Base-by-base conservation (phyloP, 2,329 filamentous ascomycete genomes). In the Geosmithia flava region DNA sequence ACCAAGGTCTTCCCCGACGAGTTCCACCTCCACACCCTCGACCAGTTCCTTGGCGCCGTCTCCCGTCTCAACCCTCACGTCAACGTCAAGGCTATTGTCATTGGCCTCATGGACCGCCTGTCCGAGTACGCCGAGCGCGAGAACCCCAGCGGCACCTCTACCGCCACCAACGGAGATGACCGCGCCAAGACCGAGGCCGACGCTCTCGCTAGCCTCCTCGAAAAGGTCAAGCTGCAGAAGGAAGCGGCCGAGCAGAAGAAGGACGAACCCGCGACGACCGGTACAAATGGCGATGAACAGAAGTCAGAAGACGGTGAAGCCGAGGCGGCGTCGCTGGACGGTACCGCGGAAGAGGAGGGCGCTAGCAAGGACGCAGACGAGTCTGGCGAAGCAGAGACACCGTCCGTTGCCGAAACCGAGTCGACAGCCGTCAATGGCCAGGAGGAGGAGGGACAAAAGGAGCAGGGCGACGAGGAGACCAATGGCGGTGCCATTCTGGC, bases 1-100 rank as follows among this genome's bases (percentile, higher is more conserved):
- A 98, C 91, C 5, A 94, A 98, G 68, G 93, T 97, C 47, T 98
- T 98, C 70, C 93, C 93, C 1, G 93, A 98, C 67, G 93, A 98
- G 62, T 98, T 91, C 63, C 94, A 98, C 66, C 79, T 98, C 20
- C 90, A 98, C 62, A 98, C 93, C 0, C 78, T 98, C 30, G 93
- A 97, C 61, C 85, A 96, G 62, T 87, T 98, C 63, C 80, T 98
- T 33, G 93, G 85, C 8, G 93, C 93, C 7, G 95, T 95, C 33
- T 88, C 91, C 15, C 78, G 91, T 50, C 74, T 98, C 39, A 96
- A 98, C 59, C 93, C 91, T 0, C 87, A 97, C 59, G 93, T 98
- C 58, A 95, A 98, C 56, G 83, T 98, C 68, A 98, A 98, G 69
- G 86, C 87, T 44, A 98, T 98, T 50, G 91, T 98, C 10, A 96